phyloP scores from a whole-genome alignment of 352 stramenopile species.

The Phytophthora tentaculata region DNA sequence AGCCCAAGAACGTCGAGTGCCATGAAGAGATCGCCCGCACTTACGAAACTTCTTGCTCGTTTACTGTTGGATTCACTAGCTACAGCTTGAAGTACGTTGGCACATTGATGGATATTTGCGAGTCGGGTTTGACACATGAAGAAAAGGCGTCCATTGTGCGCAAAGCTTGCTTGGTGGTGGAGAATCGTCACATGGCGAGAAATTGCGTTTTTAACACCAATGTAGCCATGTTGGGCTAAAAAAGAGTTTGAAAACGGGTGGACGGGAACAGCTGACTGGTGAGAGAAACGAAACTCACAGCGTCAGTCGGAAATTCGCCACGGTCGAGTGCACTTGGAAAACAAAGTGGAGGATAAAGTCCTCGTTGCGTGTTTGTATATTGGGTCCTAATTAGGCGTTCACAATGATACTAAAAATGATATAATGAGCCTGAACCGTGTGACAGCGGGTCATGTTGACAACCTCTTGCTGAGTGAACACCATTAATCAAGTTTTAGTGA shows the following conservation, averaged over 20 bases:
- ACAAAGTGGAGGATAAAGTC: not conserved
- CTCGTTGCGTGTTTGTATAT: conserved; percentile 9
- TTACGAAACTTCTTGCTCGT: conserved; percentile 41
- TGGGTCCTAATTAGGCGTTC: conserved; percentile 35
- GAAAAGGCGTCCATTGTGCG: conserved; percentile 40
- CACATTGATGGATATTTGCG: conserved; percentile 55
- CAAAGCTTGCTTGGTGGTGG: conserved; percentile 34
- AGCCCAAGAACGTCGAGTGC: conserved; percentile 39
- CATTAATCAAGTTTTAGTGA: conserved; percentile 27
- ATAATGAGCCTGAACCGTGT: conserved; percentile 81
- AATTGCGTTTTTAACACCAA: conserved; percentile 37
- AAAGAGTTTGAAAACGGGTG: conserved; percentile 35
- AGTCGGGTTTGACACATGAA: conserved; percentile 28
- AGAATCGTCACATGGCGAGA: conserved; percentile 10
- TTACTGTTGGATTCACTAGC: conserved; percentile 55
- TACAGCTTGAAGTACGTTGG: conserved; percentile 78
- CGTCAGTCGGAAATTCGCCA: conserved; percentile 33
- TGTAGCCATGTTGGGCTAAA: conserved; percentile 38
- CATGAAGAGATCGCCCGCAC: conserved; percentile 38
- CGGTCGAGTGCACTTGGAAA: not conserved
- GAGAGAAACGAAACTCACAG: not conserved
- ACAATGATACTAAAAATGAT: conserved; percentile 77
- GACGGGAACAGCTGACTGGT: conserved; percentile 21
- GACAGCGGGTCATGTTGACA: conserved; percentile 57
- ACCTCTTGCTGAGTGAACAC: conserved; percentile 69